Conservation (phyloP, 139 green algal genomes). For the Chlamydomonas incerta region DNA sequence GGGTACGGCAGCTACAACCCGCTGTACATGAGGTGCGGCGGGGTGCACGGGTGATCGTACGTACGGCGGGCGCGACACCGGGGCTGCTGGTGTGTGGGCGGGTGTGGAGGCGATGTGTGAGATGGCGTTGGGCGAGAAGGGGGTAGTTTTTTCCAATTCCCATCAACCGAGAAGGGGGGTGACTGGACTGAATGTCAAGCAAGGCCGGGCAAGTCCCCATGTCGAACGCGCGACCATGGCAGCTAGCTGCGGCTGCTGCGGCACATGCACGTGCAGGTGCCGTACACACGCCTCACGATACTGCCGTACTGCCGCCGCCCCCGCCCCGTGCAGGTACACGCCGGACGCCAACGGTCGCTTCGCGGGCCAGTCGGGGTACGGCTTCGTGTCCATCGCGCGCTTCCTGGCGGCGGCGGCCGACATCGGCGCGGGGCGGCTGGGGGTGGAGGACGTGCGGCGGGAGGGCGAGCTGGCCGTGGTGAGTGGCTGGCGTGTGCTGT, state of each 20-base stretch:
- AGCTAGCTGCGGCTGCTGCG: too few relatives aligned
- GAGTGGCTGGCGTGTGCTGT: not conserved
- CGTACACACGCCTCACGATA: too few relatives aligned
- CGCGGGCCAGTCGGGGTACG: slow-evolving; percentile 76
- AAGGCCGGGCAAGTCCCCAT: too few relatives aligned
- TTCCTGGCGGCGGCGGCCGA: slow-evolving; percentile 31
- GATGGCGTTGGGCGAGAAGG: too few relatives aligned
- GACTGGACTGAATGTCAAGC: too few relatives aligned
- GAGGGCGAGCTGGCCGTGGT: slow-evolving; percentile 56
- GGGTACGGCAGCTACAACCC: slow-evolving; percentile 69
- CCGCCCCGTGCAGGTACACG: slow-evolving; percentile 57
- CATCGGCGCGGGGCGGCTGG: not conserved
- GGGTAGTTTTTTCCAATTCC: too few relatives aligned
- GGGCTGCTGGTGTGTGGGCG: too few relatives aligned
- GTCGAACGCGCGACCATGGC: too few relatives aligned
- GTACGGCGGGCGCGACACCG: not conserved
- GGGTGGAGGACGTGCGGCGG: not conserved
- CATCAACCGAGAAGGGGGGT: too few relatives aligned
- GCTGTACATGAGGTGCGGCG: slow-evolving; percentile 71
- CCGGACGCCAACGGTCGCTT: slow-evolving; percentile 64
- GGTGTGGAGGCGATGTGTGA: too few relatives aligned
- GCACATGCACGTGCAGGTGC: not conserved
- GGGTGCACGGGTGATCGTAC: too few relatives aligned
- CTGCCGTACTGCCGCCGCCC: too few relatives aligned
- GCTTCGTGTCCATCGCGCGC: slow-evolving; percentile 63